Base-by-base conservation (phyloP, 2,329 filamentous ascomycete species). In the Colletotrichum neosansevieriae region DNA sequence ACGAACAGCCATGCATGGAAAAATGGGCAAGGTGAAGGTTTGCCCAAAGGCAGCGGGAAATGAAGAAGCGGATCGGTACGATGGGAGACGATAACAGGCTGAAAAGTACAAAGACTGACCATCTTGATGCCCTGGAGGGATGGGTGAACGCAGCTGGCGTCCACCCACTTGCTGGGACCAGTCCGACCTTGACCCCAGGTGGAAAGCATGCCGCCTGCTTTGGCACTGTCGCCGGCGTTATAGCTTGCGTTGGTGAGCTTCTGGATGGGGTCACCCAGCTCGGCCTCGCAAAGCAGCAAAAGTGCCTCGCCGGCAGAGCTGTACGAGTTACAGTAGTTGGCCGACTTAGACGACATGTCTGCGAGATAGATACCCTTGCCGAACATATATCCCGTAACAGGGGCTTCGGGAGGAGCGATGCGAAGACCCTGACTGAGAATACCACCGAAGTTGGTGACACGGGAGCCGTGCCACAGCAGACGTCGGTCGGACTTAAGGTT, bases 361-460 rank as follows among this genome's bases (percentile, higher is more conserved):
- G 93, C 93, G 2, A 97, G 86, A 76, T 97, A 97, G 53, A 97
- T 92, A 50, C 94, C 94, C 78, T 97, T 97, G 65, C 91, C 94
- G 72, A 97, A 97, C 92, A 95, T 95, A 81, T 95, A 94, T 1
- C 93, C 93, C 4, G 85, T 87, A 0, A 89, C 89, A 0, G 93
- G 94, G 0, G 94, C 94, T 77, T 97, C 91, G 0, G 91, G 91
- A 0, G 94, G 94, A 6, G 94, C 94, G 72, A 97, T 97, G n/a
- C 93, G 91, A 6, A 97, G 86, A 71, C 94, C 94, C 78, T 97
- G 93, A 65, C 89, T 92, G 47, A 97, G 87, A 67, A 97, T 97
- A 75, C 94, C 94, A 75, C 91, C 93, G 72, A 91, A 97, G 77
- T 97, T 97, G 59, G 92, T 96, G 36, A 85, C 87, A 38, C 93